Percentiles rank a stretch among this genome's conserved stretches.
Conservation (phyloP, 225 moss, liverwort and hornwort species). For the Bryum argenteum region DNA sequence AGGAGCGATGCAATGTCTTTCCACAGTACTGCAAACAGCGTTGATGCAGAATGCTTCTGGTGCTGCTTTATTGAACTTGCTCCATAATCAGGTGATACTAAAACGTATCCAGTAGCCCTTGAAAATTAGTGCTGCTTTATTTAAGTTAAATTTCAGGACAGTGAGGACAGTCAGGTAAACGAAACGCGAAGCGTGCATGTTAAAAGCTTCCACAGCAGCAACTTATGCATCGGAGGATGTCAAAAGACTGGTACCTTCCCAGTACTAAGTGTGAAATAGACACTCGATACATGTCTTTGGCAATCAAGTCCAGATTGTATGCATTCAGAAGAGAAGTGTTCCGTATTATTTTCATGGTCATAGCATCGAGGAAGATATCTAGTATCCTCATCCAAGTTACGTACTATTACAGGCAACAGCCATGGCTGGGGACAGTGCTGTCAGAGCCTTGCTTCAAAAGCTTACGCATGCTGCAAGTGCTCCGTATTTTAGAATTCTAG, state of each 20-base stretch:
- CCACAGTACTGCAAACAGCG: constrained; percentile 68
- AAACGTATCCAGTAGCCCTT: constrained; percentile 20
- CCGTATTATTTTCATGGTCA: constrained; percentile 1
- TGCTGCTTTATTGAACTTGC: constrained; percentile 84
- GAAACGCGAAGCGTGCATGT: not conserved
- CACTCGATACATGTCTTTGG: constrained; percentile 11
- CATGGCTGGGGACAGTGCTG: constrained; percentile 86
- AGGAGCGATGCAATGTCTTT: constrained; percentile 86
- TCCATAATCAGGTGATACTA: constrained; percentile 71
- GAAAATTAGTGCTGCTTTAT: too few species aligned
- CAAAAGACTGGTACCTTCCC: not conserved
- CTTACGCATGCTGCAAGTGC: constrained; percentile 94
- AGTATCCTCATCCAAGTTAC: constrained; percentile 17
- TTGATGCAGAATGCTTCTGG: constrained; percentile 64
- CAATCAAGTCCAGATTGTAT: constrained; percentile 9
- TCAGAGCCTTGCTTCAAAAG: constrained; percentile 81
- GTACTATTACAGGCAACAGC: constrained; percentile 62
- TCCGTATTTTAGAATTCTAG: constrained; percentile 89
- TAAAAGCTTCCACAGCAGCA: not conserved
- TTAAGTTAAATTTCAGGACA: constrained; percentile 8
- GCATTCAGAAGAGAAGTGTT: not conserved
- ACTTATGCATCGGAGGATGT: constrained; percentile 1
- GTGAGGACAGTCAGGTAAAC: constrained; percentile 6
- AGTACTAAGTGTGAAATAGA: not conserved
- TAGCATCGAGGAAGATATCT: not conserved